Evolutionary conservation across 257 asterid genomes (phyloP), one percentile per base, ranked within the genome.

Genomic region (Oldenlandia corymbosa): DNA sequence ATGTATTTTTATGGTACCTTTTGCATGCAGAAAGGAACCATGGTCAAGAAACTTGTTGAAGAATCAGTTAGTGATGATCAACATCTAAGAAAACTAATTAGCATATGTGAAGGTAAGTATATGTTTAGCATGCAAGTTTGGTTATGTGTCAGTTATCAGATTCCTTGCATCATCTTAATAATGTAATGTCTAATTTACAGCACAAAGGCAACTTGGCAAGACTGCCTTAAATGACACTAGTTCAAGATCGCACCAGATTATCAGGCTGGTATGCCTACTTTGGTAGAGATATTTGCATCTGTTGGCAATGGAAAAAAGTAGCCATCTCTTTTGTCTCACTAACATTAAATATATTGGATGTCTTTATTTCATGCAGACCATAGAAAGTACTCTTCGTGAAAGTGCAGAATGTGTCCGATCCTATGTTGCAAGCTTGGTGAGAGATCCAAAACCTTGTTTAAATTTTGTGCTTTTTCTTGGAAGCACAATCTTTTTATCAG

Each of bases 191-290:
- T 27, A 50, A 34, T 59, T 69, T 84, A 78, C 86, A 90, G 97
- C 96, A 73, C 97, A 90, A 76, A 82, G 97, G 69, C 97, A 90
- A 85, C 95, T 88, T 42, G 97, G 97, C 20, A 96, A 88, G 81
- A 90, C 97, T 24, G 88, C 97, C 66, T 76, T 90, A 41, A 90
- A 90, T n/a, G 97, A 90, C 71, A 81, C 88, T 8, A 90, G 97
- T 78, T 90, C 97, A 57, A 79, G 97, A 68, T 90, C 97, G 16
- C 97, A 90, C 78, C 97, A 90, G 81, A 90, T 90, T 71, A 90
- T 90, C 66, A 78, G 96, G 81, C 85, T 90, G 92, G 97, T 85
- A 32, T 70, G 88, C 68, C 46, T 7, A 37, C n/a, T 10, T 13
- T 13, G 39, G 21, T 60, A 39, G 60, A 27, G 3, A 5, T 14